Percentiles rank a stretch among this genome's conserved stretches.
Evolutionary conservation across 2,329 filamentous ascomycete species (phyloP).

Genomic region (Lasiodiplodia hormozganensis): DNA sequence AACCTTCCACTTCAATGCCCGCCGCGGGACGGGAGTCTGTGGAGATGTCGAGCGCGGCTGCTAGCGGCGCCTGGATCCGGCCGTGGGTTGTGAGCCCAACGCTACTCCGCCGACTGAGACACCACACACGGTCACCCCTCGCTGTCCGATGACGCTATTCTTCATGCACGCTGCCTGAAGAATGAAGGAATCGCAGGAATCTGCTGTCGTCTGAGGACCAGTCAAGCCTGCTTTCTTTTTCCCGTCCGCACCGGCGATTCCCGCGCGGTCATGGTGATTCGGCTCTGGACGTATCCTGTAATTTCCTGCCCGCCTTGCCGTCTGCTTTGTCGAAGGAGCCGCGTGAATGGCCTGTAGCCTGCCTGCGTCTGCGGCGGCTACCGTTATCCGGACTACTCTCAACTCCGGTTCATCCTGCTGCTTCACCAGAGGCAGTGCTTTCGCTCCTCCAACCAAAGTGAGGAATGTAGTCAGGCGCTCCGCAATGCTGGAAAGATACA

Average conservation of each 20-base stretch:
- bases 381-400: conserved; percentile 5
- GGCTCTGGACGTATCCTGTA: not conserved
- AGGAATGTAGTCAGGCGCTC: not conserved
- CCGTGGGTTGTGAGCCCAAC: not conserved
- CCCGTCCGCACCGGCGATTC: not conserved
- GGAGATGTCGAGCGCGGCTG: conserved; percentile 11
- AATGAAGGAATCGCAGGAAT: conserved; percentile 9
- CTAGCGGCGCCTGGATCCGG: conserved; percentile 10
- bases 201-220: not conserved
- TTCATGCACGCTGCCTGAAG: conserved; percentile 21
- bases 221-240: conserved; percentile 1
- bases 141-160: conserved; percentile 24
- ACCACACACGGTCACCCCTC: not conserved
- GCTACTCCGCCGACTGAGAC: conserved; percentile 8
- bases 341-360: not conserved
- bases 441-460: conserved; percentile 1
- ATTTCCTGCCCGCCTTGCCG: not conserved
- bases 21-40: conserved; percentile 12
- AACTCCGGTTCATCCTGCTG: not conserved
- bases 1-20: conserved; percentile 15
- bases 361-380: conserved; percentile 13
- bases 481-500: not conserved
- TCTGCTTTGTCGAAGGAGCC: not conserved
- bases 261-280: conserved; percentile 7
- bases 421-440: not conserved